Evolutionary conservation across 2,329 filamentous ascomycete genomes (phyloP).

Genomic region (Colletotrichum eleusines): DNA sequence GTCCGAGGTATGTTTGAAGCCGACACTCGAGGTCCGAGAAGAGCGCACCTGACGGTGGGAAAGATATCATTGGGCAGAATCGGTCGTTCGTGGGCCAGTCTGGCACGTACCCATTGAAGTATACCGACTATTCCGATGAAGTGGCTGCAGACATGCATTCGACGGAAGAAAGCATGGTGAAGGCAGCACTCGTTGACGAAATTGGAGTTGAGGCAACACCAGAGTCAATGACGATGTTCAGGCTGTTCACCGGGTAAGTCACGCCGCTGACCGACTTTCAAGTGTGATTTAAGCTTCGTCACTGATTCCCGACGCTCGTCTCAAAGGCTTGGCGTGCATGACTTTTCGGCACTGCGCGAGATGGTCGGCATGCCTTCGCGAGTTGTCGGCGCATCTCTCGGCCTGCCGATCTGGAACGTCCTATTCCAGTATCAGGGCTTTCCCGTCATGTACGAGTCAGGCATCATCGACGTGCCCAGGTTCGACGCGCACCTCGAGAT

Average conservation of each 20-base stretch:
- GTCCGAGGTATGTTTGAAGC: background rate
- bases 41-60: background rate
- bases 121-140: background rate
- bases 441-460: slow-evolving; percentile 67
- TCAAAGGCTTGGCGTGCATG: slow-evolving; percentile 60
- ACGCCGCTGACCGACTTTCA: too few species aligned
- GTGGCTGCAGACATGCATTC: background rate
- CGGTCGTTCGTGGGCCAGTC: background rate
- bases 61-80: background rate
- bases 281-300: background rate
- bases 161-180: background rate
- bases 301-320: too few species aligned
- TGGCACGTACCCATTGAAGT: background rate
- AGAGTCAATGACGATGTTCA: background rate
- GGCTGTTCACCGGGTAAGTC: background rate
- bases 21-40: background rate
- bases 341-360: slow-evolving; percentile 64
- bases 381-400: slow-evolving; percentile 50
- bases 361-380: slow-evolving; percentile 57
- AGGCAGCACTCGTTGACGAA: background rate
- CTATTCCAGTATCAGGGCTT: slow-evolving; percentile 61
- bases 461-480: slow-evolving; percentile 63
- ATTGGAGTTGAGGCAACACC: background rate
- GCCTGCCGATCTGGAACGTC: slow-evolving; percentile 50
- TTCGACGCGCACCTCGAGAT: slow-evolving; percentile 66